Percentiles rank a stretch among this genome's conserved stretches.
Conservation (phyloP, 495 filamentous ascomycete species). For the Cetradonia linearis region DNA sequence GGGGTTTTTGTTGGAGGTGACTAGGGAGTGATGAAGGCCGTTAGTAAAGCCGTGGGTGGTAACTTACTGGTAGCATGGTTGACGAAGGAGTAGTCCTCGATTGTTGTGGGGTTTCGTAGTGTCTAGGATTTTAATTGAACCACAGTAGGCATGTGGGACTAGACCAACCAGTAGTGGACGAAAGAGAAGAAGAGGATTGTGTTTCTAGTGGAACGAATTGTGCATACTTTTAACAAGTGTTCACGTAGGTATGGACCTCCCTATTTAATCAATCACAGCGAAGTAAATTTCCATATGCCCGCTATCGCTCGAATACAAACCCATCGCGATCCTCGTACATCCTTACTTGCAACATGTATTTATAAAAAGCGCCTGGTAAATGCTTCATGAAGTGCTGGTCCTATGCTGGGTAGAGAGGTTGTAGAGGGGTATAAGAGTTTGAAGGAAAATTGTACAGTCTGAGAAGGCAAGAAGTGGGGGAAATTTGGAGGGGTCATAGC, state of each 20-base stretch:
- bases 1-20: no score
- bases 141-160: not conserved
- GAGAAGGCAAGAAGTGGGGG: not conserved
- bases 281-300: constrained; percentile 4
- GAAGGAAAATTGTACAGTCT: constrained; percentile 2
- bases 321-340: constrained; percentile 6
- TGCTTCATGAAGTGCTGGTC: constrained; percentile 2
- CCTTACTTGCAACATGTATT: constrained; percentile 3
- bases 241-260: not conserved
- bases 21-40: no score
- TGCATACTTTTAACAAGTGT: not conserved
- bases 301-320: not conserved
- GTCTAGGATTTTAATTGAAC: no score
- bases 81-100: no score
- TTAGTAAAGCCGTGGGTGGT: no score
- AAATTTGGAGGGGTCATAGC: not conserved
- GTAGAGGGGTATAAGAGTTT: not conserved
- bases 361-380: not conserved
- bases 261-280: not conserved
- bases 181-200: not conserved
- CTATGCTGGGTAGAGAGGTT: not conserved
- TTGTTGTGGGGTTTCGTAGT: not conserved
- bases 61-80: no score
- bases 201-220: not conserved
- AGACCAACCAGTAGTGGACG: not conserved